Conservation (phyloP, 495 filamentous ascomycete genomes). For the Amorphotheca resinae region DNA sequence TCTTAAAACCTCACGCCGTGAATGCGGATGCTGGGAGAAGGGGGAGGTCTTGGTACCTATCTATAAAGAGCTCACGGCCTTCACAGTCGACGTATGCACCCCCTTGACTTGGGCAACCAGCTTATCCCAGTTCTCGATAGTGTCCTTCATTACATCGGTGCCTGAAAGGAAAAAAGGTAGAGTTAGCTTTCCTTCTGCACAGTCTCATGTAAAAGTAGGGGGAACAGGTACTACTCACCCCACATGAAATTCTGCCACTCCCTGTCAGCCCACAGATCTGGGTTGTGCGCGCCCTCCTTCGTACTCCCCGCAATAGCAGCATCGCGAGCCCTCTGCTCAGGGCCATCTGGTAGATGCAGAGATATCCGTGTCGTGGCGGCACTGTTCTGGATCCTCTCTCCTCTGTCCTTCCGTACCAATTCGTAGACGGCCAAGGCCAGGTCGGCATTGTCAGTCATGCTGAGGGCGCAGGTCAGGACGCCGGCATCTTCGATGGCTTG, state of each 20-base stretch:
- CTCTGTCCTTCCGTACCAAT: constrained; percentile 9
- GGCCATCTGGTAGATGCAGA: constrained; percentile 17
- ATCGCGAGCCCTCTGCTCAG: constrained; percentile 14
- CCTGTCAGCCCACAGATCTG: constrained; percentile 14
- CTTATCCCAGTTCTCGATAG: not conserved
- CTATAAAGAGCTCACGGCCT: too few species aligned
- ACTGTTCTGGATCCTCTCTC: constrained; percentile 10
- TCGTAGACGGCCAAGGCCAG: constrained; percentile 13
- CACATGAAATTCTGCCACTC: constrained; percentile 16
- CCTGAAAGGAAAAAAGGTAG: not conserved
- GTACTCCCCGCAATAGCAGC: too few species aligned
- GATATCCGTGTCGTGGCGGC: constrained; percentile 1
- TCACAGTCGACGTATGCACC: too few species aligned
- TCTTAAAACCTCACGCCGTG: too few species aligned
- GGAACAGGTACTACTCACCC: too few species aligned
- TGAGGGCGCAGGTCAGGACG: constrained; percentile 8
- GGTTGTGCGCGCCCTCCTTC: constrained; percentile 1
- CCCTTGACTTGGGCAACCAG: not conserved
- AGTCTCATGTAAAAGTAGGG: not conserved
- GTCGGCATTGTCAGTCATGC: constrained; percentile 2
- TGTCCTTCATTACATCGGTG: not conserved
- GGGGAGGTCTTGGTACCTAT: too few species aligned
- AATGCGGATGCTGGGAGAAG: too few species aligned
- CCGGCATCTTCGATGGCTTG: constrained; percentile 20
- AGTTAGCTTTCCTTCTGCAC: not conserved